Conservation (phyloP, 2,329 filamentous ascomycete species). For the Orbilia brochopaga region DNA sequence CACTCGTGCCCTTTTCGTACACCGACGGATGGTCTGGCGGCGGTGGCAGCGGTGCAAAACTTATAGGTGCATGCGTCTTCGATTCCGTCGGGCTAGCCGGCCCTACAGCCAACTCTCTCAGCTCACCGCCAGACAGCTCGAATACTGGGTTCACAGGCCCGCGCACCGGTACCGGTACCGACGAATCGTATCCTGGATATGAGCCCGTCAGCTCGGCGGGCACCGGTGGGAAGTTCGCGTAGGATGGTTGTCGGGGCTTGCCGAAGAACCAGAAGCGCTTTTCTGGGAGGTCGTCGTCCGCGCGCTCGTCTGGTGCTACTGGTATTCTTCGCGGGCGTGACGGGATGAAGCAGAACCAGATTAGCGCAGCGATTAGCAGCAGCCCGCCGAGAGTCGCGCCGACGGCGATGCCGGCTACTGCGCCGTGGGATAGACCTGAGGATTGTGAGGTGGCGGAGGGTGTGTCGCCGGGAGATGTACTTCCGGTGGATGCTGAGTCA, state of each 20-base stretch:
- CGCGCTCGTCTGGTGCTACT: constrained; percentile 27
- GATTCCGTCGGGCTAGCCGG: constrained; percentile 10
- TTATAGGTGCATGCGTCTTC: background rate
- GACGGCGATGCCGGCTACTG: constrained; percentile 39
- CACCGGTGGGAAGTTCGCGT: constrained; percentile 24
- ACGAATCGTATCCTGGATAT: too few species aligned
- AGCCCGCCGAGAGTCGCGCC: constrained; percentile 22
- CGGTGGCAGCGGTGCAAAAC: background rate
- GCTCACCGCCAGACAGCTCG: constrained; percentile 22
- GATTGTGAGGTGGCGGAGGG: constrained; percentile 7
- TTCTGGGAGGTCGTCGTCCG: constrained; percentile 13
- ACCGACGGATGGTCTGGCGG: background rate
- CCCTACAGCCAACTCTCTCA: constrained; percentile 17
- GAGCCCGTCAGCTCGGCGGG: constrained; percentile 25
- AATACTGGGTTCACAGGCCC: constrained; percentile 17
- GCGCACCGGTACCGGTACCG: background rate
- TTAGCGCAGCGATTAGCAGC: constrained; percentile 1
- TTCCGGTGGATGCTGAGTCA: background rate
- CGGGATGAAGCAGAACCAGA: constrained; percentile 20
- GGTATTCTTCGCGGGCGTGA: constrained; percentile 16
- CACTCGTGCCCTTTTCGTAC: too few species aligned
- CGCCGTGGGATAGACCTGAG: constrained; percentile 27
- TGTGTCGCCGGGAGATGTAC: background rate
- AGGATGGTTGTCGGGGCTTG: constrained; percentile 15
- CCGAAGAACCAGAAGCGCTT: constrained; percentile 23